Evolutionary conservation across 371 early-diverging fungal species (phyloP).

Genomic region (Mucor velutinosus): DNA sequence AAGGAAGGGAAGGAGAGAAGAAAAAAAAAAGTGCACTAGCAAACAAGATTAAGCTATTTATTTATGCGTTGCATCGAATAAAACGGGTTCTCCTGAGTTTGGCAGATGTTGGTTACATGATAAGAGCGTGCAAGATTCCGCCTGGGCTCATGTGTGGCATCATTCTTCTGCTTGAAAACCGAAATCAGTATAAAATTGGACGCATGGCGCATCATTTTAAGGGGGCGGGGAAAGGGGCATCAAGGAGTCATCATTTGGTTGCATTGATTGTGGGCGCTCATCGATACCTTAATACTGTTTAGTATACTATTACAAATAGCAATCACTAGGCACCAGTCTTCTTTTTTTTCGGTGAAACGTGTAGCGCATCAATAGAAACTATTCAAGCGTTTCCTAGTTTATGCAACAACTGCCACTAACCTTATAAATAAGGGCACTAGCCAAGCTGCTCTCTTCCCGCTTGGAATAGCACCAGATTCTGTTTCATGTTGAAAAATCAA

Average conservation of each 20-base stretch:
- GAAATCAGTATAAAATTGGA: not conserved
- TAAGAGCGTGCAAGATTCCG: not conserved
- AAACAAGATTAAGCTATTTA: slow-evolving; percentile 5
- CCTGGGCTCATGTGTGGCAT: not conserved
- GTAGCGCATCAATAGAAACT: not conserved
- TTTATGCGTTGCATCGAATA: not conserved
- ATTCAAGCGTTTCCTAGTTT: too few species aligned
- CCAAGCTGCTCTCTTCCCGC: too few species aligned
- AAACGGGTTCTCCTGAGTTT: not conserved
- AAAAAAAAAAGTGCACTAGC: not conserved
- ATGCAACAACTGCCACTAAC: too few species aligned
- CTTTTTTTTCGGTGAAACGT: not conserved
- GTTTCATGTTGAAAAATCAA: too few species aligned
- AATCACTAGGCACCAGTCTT: not conserved
- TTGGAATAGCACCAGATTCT: too few species aligned
- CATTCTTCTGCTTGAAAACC: not conserved
- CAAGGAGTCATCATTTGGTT: not conserved
- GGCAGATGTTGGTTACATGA: not conserved
- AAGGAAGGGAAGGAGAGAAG: not conserved
- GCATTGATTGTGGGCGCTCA: not conserved
- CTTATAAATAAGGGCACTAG: too few species aligned
- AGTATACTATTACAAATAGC: not conserved
- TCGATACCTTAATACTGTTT: too few species aligned
- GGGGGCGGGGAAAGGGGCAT: not conserved
- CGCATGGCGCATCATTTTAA: not conserved